Percentiles rank a stretch among this genome's conserved stretches.
Conservation (phyloP, 805 yeast species). For the Wickerhamomyces silvicola region DNA sequence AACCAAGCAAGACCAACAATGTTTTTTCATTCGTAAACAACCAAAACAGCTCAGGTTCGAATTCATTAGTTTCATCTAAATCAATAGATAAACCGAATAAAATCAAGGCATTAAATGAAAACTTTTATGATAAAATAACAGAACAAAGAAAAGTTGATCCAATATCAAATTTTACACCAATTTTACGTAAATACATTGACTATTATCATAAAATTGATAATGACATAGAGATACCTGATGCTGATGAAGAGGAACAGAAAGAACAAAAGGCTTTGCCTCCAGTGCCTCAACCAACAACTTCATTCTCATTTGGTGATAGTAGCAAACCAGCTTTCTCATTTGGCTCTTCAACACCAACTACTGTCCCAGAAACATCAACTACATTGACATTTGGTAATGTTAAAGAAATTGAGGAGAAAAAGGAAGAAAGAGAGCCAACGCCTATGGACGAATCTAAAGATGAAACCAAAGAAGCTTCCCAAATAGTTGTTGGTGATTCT, state of each 20-base stretch:
- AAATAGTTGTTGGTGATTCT: conserved; percentile 17
- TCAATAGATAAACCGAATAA: conserved; percentile 37
- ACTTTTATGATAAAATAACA: conserved; percentile 44
- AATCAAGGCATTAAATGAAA: conserved; percentile 59
- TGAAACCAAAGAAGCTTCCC: conserved; percentile 6
- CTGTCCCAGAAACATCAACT: conserved; percentile 6
- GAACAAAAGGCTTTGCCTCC: conserved; percentile 15
- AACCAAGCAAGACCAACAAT: conserved; percentile 2
- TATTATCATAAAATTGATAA: conserved; percentile 38
- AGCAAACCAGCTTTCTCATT: conserved; percentile 8
- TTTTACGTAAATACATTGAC: conserved; percentile 51
- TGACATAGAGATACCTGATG: conserved; percentile 15
- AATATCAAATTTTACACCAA: conserved; percentile 47
- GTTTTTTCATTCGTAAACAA: conserved; percentile 3
- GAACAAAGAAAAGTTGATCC: conserved; percentile 37
- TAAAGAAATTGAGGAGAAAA: background rate
- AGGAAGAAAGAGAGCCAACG: conserved; percentile 4
- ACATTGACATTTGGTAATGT: conserved; percentile 20
- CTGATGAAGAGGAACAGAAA: conserved; percentile 12
- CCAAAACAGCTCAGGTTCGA: background rate
- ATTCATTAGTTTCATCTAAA: conserved; percentile 8
- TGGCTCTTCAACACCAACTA: conserved; percentile 8
- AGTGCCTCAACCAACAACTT: conserved; percentile 11
- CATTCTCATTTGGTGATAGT: too few relatives aligned
- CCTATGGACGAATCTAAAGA: conserved; percentile 11